Conservation (phyloP, 228 moss, liverwort and hornwort species). For the Sphagnum magellanicum region DNA sequence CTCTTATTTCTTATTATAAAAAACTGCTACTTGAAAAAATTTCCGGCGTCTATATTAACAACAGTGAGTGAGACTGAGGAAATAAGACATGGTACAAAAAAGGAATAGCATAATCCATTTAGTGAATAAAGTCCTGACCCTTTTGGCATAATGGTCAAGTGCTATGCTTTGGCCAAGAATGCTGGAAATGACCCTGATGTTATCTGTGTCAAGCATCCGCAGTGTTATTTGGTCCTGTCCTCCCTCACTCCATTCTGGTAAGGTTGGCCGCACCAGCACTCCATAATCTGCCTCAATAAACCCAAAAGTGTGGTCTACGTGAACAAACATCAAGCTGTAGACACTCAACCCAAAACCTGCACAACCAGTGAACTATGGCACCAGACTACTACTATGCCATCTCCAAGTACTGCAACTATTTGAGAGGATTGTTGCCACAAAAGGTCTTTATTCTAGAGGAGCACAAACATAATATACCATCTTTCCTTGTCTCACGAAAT, state of each 20-base stretch:
- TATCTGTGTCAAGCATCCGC: conserved; percentile 93
- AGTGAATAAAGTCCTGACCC: conserved; percentile 22
- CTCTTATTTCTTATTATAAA: too few species aligned
- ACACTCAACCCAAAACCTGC: too few species aligned
- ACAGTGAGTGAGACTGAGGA: too few species aligned
- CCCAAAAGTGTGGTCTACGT: not conserved
- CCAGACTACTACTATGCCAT: too few species aligned
- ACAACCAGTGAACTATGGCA: too few species aligned
- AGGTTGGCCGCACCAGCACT: conserved; percentile 75
- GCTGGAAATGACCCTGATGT: conserved; percentile 93
- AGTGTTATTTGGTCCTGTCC: conserved; percentile 94
- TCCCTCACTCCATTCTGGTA: conserved; percentile 89
- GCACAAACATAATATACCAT: conserved; percentile 30
- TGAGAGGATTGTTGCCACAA: not conserved
- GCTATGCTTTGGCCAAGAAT: conserved; percentile 98
- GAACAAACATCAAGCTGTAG: not conserved
- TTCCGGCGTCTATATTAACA: too few species aligned
- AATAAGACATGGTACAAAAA: not conserved
- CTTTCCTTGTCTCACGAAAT: conserved; percentile 83
- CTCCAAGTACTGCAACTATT: too few species aligned
- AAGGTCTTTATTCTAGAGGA: too few species aligned
- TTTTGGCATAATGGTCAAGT: conserved; percentile 98
- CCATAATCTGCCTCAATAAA: conserved; percentile 65
- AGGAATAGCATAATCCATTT: not conserved
- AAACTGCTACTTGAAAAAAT: too few species aligned